phyloP scores from a whole-genome alignment of 2,329 filamentous ascomycete genomes.

The Colletotrichum limetticola region DNA sequence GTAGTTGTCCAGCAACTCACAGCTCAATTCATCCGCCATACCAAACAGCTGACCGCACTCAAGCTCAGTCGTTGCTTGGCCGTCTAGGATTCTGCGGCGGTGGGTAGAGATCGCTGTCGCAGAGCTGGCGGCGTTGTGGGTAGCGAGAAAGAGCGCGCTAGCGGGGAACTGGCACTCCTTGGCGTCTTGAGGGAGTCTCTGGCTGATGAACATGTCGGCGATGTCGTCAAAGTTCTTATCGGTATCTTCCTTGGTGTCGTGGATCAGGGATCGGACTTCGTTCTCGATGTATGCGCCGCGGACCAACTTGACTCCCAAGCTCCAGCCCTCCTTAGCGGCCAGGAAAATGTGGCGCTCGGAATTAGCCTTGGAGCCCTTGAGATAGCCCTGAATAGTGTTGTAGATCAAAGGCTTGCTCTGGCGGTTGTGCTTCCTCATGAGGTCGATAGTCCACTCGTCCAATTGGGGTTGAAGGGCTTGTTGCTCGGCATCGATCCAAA shows the following conservation, averaged over 20 bases:
- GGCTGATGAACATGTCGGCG: conserved; percentile 73
- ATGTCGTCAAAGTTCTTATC: conserved; percentile 80
- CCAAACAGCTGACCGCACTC: conserved; percentile 54
- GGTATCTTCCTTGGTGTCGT: conserved; percentile 77
- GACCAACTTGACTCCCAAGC: conserved; percentile 79
- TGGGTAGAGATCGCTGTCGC: conserved; percentile 71
- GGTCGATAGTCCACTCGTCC: conserved; percentile 81
- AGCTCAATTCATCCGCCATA: conserved; percentile 94
- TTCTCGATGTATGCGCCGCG: conserved; percentile 78
- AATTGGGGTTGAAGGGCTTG: conserved; percentile 82
- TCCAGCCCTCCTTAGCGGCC: conserved; percentile 70
- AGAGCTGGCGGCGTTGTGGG: conserved; percentile 71
- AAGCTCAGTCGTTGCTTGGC: conserved; percentile 51
- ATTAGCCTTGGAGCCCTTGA: conserved; percentile 70
- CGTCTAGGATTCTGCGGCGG: conserved; percentile 61
- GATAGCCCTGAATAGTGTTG: conserved; percentile 83
- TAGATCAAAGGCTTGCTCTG: conserved; percentile 75
- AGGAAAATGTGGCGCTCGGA: conserved; percentile 69
- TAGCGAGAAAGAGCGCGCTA: conserved; percentile 77
- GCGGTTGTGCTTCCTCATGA: conserved; percentile 81
- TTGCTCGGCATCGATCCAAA: conserved; percentile 91
- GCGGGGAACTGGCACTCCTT: conserved; percentile 61
- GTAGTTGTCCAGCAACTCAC: conserved; percentile 58
- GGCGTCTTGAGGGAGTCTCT: conserved; percentile 52
- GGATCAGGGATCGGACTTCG: conserved; percentile 76